phyloP scores from a whole-genome alignment of 1,139 yeast species.

The Suhomyces panamericanus region DNA sequence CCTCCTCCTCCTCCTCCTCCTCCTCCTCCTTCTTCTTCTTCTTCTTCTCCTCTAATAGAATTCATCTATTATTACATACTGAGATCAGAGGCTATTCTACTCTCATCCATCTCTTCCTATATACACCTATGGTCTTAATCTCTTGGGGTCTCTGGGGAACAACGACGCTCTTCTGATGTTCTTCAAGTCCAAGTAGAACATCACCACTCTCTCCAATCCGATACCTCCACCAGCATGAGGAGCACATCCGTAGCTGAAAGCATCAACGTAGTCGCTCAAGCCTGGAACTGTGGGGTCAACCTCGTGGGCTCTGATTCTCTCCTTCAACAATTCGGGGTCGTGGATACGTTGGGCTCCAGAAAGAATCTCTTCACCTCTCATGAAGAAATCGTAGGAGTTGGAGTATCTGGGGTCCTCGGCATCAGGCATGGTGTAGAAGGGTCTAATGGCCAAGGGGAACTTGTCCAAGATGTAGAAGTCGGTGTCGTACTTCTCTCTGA shows the following conservation, averaged over 20 bases:
- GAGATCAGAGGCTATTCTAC: too few relatives aligned
- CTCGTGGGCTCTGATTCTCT: conserved; percentile 82
- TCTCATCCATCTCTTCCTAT: background rate
- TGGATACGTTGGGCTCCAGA: conserved; percentile 99
- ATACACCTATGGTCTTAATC: conserved; percentile 70
- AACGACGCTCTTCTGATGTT: conserved; percentile 96
- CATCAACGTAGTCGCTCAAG: conserved; percentile 84
- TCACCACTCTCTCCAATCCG: conserved; percentile 96
- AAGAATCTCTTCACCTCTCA: conserved; percentile 98
- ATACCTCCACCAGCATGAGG: conserved; percentile 99
- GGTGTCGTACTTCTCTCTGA: conserved; percentile 91
- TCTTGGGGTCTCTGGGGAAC: conserved; percentile 98
- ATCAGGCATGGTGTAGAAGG: conserved; percentile 99
- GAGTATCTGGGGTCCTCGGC: conserved; percentile 88
- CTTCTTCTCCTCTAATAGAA: too few relatives aligned
- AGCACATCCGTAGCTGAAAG: conserved; percentile 91
- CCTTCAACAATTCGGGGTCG: conserved; percentile 77
- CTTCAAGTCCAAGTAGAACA: conserved; percentile 95
- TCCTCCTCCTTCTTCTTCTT: too few relatives aligned
- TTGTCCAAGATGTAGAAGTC: conserved; percentile 97
- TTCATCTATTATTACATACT: too few relatives aligned
- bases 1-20: too few relatives aligned
- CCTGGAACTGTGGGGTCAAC: conserved; percentile 82
- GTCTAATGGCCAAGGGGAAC: conserved; percentile 95
- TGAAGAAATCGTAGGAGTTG: conserved; percentile 96